Conservation (phyloP, 257 asterid genomes). For the Paulownia fortunei region DNA sequence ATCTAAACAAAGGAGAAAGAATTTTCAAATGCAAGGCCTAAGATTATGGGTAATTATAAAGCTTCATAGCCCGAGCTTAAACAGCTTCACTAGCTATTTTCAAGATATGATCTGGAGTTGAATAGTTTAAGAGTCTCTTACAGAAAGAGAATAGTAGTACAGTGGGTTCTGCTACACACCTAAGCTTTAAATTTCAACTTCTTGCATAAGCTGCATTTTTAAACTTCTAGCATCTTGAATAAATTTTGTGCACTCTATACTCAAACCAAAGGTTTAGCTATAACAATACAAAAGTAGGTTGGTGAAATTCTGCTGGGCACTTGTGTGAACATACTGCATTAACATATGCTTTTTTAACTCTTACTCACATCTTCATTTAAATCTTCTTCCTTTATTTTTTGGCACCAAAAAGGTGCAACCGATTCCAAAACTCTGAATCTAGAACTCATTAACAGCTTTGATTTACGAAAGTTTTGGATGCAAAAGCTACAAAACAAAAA, state of each 20-base stretch:
- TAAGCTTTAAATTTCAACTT: neutral
- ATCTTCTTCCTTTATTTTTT: neutral
- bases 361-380: neutral
- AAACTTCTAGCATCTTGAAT: neutral
- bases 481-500: too few relatives aligned
- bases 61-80: constrained; percentile 10
- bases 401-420: neutral
- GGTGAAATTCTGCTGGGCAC: neutral
- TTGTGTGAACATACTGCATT: neutral
- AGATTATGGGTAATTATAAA: neutral
- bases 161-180: neutral
- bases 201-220: neutral
- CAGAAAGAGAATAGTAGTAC: neutral
- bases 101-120: neutral
- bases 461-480: neutral
- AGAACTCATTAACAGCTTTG: neutral
- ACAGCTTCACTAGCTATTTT: constrained; percentile 20
- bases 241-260: neutral
- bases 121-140: constrained; percentile 1
- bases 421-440: too few relatives aligned
- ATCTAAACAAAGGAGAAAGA: neutral
- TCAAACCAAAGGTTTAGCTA: neutral
- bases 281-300: neutral
- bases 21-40: constrained; percentile 26
- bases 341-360: neutral